Conservation (phyloP, 257 asterid species). For the Solanum tacnaense region DNA sequence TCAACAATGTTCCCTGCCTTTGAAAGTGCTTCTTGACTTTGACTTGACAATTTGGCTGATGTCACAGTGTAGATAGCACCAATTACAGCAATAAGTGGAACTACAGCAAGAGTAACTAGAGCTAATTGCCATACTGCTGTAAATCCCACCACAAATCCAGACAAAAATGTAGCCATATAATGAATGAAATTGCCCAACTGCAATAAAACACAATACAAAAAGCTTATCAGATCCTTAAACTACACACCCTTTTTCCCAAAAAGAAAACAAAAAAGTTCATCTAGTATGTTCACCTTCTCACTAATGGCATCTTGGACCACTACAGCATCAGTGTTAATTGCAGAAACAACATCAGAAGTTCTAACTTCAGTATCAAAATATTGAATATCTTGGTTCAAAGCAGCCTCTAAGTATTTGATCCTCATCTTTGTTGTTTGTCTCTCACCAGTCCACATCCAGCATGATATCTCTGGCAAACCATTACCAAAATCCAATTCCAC, state of each 20-base stretch:
- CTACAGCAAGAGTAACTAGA: slow-evolving; percentile 74
- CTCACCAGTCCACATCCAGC: slow-evolving; percentile 99
- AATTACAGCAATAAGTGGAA: slow-evolving; percentile 78
- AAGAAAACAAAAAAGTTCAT: neutral
- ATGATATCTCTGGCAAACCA: slow-evolving; percentile 69
- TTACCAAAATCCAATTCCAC: neutral
- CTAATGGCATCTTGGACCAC: slow-evolving; percentile 94
- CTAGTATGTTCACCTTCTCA: slow-evolving; percentile 50
- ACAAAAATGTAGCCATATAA: slow-evolving; percentile 85
- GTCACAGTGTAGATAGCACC: slow-evolving; percentile 70
- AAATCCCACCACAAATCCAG: slow-evolving; percentile 90
- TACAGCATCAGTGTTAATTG: slow-evolving; percentile 83
- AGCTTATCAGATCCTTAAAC: neutral
- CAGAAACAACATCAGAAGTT: slow-evolving; percentile 85
- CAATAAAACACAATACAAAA: neutral
- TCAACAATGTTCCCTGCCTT: slow-evolving; percentile 82
- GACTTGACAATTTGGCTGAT: slow-evolving; percentile 54
- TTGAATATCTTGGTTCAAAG: slow-evolving; percentile 75
- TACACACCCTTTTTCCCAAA: neutral
- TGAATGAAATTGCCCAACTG: slow-evolving; percentile 97
- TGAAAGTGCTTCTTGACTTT: slow-evolving; percentile 77
- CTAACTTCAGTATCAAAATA: slow-evolving; percentile 79
- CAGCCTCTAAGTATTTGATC: slow-evolving; percentile 72
- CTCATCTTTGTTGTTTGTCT: slow-evolving; percentile 88
- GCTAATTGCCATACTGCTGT: slow-evolving; percentile 92